Base-by-base conservation (phyloP, 352 stramenopile genomes). In the Aphanomyces euteiches region DNA sequence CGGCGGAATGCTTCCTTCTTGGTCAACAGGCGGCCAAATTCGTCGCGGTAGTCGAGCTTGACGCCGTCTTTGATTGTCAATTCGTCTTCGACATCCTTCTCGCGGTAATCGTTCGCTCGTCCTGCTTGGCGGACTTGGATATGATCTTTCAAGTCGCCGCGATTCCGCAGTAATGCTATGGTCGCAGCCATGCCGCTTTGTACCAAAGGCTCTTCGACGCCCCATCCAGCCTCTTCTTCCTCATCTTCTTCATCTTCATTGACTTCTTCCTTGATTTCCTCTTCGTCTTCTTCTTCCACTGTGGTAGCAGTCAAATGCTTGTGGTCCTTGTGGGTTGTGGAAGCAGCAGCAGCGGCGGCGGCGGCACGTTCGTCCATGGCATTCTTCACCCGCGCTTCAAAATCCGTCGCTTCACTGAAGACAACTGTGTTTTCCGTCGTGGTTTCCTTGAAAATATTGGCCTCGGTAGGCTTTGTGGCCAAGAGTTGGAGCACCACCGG, bases 1-100 rank as follows among this genome's bases (percentile, higher is more conserved):
- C 98, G 82, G 38, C 97, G 93, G 85, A 98, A 99, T 0, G 96
- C 96, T 77, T 99, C 96, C 75, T 99, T 99, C 54, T 97, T 91
- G 6, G 96, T 99, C 8, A 99, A 79, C 47, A 99, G 75, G 3
- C 94, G 91, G 5, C 97, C 96, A 77, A 98, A 95, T 61, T 99
- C 95, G 75, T 99, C 96, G 50, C 96, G 87, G 81, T 99, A 99
- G 75, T 99, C 96, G 13, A 99, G 74, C 64, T 92, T 93, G 28
- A 93, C 85, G n/a, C 87, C 87, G 57, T 93, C 85, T 72, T 92
- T 92, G 41, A 95, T 66, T 0, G 75, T 80, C 3, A 98, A 73
- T 74, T 98, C 87, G 2, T 96, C 75, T 17, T 96, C 80, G 53
- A 95, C 81, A 69, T 96, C 94, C 77, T 96, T 90, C 40, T 98